Percentiles rank a stretch among this genome's conserved stretches.
phyloP scores from a whole-genome alignment of 164 flowering plant species.

The Echeveria elegans region DNA sequence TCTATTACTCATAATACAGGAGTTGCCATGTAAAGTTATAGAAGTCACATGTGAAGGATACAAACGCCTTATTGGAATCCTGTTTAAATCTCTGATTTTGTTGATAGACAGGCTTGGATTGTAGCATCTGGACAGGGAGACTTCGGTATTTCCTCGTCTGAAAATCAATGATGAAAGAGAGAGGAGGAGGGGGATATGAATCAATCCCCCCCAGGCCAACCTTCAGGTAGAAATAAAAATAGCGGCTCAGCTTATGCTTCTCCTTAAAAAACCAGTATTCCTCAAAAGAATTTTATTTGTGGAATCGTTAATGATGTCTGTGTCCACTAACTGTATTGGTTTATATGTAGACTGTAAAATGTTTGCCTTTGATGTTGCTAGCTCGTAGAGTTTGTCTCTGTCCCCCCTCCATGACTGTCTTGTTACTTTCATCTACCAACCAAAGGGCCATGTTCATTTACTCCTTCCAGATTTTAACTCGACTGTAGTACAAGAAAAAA shows the following conservation, averaged over 20 bases:
- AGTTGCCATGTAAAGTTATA: not conserved
- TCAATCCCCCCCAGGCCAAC: not conserved
- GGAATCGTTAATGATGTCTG: not conserved
- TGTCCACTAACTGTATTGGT: not conserved
- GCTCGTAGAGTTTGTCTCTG: not conserved
- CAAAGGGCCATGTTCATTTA: conserved; percentile 8
- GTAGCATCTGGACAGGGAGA: conserved; percentile 2
- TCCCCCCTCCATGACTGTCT: not conserved
- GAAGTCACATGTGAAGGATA: not conserved
- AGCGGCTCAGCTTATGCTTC: not conserved
- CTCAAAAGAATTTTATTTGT: not conserved
- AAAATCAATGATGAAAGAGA: conserved; percentile 4
- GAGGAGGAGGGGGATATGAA: not conserved
- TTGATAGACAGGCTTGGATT: conserved; percentile 2
- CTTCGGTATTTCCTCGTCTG: not conserved
- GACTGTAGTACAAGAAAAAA: no score
- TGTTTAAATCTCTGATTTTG: conserved; percentile 2
- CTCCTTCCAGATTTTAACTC: not conserved
- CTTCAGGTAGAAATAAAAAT: not conserved
- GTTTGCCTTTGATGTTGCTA: not conserved
- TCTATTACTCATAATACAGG: not conserved
- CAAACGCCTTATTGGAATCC: not conserved
- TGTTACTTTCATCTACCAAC: conserved; percentile 2
- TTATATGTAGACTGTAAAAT: not conserved
- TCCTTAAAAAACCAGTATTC: not conserved